phyloP scores from a whole-genome alignment of 345 rosid species.

The Populus davidiana region DNA sequence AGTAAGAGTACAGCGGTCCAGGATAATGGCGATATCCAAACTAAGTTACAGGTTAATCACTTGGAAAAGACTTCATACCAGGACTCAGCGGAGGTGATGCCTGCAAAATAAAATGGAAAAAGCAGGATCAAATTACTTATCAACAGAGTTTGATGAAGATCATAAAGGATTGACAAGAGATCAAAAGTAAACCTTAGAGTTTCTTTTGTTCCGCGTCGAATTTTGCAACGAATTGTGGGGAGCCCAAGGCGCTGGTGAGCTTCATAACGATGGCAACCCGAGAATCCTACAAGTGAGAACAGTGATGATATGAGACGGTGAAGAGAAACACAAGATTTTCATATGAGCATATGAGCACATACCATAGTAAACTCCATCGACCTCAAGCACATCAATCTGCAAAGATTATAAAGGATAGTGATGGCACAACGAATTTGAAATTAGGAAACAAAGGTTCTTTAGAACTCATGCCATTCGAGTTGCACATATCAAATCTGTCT shows the following conservation, averaged over 20 bases:
- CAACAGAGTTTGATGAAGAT: background rate
- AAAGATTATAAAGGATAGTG: background rate
- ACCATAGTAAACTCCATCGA: conserved; percentile 88
- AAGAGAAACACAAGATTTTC: background rate
- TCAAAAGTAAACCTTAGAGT: conserved; percentile 51
- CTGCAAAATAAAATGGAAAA: conserved; percentile 37
- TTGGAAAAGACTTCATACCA: background rate
- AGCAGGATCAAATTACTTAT: background rate
- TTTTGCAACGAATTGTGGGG: conserved; percentile 84
- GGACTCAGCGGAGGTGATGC: conserved; percentile 77
- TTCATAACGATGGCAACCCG: conserved; percentile 89
- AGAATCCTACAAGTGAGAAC: conserved; percentile 54
- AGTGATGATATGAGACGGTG: background rate
- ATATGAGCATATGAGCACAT: background rate
- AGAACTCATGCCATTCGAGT: background rate
- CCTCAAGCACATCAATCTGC: conserved; percentile 97
- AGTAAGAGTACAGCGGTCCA: background rate
- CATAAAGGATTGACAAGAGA: background rate
- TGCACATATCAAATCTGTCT: background rate
- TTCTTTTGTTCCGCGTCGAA: conserved; percentile 84
- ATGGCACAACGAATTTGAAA: background rate
- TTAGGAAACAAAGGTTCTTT: background rate
- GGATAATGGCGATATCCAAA: background rate
- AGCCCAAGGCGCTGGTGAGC: conserved; percentile 86
- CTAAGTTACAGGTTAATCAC: background rate